A percentile compares a stretch with the other conserved stretches of the same genome.
Conservation (phyloP, 176 grass and related monocot species). For the Leersia perrieri region DNA sequence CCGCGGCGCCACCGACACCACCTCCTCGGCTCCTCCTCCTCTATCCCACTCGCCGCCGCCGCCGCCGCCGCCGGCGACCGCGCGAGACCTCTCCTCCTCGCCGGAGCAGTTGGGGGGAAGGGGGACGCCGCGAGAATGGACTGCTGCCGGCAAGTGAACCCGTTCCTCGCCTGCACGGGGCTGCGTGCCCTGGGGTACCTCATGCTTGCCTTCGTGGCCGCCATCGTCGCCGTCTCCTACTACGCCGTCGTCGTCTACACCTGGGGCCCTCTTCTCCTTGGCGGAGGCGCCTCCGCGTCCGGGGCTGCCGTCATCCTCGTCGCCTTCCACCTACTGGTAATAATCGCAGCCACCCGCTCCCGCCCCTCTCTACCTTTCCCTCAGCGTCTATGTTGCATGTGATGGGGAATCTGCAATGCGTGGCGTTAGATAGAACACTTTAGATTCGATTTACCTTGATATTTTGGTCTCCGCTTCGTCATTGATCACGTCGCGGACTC, state of each 20-base stretch:
- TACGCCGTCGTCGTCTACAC: slow-evolving; percentile 70
- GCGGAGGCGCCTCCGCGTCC: slow-evolving; percentile 15
- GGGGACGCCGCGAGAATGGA: slow-evolving; percentile 45
- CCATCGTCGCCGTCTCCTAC: slow-evolving; percentile 66
- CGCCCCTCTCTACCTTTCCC: too few relatives aligned
- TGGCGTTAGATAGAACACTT: neutral
- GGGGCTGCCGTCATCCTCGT: slow-evolving; percentile 38
- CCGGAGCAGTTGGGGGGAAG: neutral
- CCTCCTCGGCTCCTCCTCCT: neutral
- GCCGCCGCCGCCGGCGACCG: neutral
- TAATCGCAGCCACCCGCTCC: slow-evolving; percentile 4
- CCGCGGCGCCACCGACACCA: slow-evolving; percentile 18
- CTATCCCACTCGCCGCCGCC: too few relatives aligned
- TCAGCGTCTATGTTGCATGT: too few relatives aligned
- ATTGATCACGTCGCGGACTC: neutral
- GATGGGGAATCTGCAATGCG: neutral
- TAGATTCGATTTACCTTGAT: neutral
- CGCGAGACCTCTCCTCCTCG: neutral
- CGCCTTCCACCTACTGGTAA: slow-evolving; percentile 76
- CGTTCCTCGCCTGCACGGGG: slow-evolving; percentile 57
- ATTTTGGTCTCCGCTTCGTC: neutral
- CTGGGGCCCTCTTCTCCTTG: slow-evolving; percentile 65
- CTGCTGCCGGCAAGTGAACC: slow-evolving; percentile 52
- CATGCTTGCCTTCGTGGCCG: slow-evolving; percentile 61
- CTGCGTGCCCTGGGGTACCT: slow-evolving; percentile 67